Conservation (phyloP, 2,329 filamentous ascomycete species). For the Diaporthe nobilis region DNA sequence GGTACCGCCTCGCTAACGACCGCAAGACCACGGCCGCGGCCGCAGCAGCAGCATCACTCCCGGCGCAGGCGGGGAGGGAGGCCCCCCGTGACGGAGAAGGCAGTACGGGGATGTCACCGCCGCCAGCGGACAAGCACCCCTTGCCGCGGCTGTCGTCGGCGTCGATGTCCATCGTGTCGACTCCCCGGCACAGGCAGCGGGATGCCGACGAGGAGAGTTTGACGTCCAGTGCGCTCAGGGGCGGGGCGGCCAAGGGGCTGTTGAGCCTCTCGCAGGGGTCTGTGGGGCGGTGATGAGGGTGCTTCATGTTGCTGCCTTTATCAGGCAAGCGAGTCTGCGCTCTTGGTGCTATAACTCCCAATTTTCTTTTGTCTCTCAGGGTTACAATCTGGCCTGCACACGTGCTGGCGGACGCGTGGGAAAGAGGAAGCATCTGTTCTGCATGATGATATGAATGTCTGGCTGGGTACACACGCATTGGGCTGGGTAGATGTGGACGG, state of each 20-base stretch:
- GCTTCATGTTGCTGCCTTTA: background rate
- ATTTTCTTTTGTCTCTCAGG: background rate
- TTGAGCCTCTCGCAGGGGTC: constrained; percentile 57
- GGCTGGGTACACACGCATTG: constrained; percentile 24
- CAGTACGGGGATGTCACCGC: constrained; percentile 23
- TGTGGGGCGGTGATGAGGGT: background rate
- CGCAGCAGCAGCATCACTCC: constrained; percentile 11
- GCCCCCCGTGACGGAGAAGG: constrained; percentile 28
- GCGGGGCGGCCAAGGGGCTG: constrained; percentile 66
- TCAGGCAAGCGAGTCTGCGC: background rate
- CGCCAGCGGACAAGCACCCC: constrained; percentile 45
- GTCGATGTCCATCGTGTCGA: constrained; percentile 27
- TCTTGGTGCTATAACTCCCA: background rate
- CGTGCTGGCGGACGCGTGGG: background rate
- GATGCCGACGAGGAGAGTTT: constrained; percentile 51
- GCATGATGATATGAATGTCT: constrained; percentile 22
- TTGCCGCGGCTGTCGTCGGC: constrained; percentile 42
- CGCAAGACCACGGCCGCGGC: constrained; percentile 42
- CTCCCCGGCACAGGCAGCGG: constrained; percentile 43
- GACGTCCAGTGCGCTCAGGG: constrained; percentile 62
- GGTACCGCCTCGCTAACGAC: constrained; percentile 38
- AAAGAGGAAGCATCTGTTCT: constrained; percentile 3
- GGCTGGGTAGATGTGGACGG: background rate
- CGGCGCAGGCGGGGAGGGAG: background rate
- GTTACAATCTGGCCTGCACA: constrained; percentile 6